phyloP scores from a whole-genome alignment of 768 basidiomycete genomes.

The Phaffia tasmanica region DNA sequence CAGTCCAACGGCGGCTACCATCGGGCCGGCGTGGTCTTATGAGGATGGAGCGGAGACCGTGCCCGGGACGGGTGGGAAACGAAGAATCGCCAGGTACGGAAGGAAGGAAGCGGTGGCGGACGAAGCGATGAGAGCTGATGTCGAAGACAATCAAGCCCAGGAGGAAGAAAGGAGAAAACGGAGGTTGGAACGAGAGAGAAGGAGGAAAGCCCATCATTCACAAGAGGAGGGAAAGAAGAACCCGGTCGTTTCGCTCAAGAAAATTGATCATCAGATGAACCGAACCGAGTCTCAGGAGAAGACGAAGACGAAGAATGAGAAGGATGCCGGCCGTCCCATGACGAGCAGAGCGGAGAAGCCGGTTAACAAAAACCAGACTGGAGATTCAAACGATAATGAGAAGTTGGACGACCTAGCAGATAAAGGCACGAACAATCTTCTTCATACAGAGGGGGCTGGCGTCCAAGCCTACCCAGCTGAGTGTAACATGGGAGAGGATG shows the following conservation, averaged over 20 bases:
- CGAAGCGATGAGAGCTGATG: background rate
- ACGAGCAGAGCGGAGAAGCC: background rate
- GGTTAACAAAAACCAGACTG: background rate
- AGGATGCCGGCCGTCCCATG: background rate
- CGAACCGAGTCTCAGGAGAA: background rate
- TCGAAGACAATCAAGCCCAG: background rate
- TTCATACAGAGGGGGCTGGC: conserved; percentile 11
- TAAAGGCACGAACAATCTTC: conserved; percentile 7
- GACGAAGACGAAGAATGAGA: background rate
- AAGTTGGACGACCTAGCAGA: conserved; percentile 9
- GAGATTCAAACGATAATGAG: background rate
- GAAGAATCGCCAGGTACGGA: conserved; percentile 6
- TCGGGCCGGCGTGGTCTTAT: conserved; percentile 12
- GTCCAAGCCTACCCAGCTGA: background rate
- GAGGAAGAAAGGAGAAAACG: background rate
- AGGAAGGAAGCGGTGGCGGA: conserved; percentile 7
- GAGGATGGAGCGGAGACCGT: conserved; percentile 1
- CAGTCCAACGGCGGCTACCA: background rate
- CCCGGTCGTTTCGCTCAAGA: background rate
- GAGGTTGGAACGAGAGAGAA: background rate
- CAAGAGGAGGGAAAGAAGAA: background rate
- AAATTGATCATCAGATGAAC: too few species aligned
- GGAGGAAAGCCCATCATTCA: background rate
- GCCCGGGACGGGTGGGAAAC: background rate
- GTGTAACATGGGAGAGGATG: conserved; percentile 7